Percentiles rank a stretch among this genome's conserved stretches.
These are phyloP conservation scores for Podospora fimiseda DNA, from an alignment of 495 filamentous ascomycete genomes.

Conservation along the genomic window DNA sequence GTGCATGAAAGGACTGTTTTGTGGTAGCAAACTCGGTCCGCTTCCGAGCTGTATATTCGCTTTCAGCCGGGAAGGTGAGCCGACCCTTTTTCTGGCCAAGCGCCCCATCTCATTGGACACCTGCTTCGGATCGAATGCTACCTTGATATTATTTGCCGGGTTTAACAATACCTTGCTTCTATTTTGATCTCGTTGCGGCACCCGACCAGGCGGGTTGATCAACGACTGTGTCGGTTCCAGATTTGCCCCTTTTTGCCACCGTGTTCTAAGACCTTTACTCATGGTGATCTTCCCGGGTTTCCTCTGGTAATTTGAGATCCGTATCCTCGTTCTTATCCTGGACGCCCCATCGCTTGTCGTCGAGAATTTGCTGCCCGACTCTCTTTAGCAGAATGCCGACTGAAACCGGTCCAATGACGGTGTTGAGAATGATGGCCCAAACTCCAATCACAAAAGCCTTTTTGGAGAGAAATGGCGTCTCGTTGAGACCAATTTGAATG, in stretches of 20 bases:
- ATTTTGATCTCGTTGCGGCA: not conserved
- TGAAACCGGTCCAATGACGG: slow-evolving; percentile 61
- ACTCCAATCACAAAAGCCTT: slow-evolving; percentile 57
- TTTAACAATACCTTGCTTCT: no score
- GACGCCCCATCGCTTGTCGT: slow-evolving; percentile 20
- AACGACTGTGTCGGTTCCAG: not conserved
- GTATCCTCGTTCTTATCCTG: slow-evolving; percentile 7
- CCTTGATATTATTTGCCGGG: not conserved
- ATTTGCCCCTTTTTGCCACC: no score
- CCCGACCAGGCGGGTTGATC: not conserved
- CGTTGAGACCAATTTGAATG: slow-evolving; percentile 52
- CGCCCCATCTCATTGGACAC: not conserved
- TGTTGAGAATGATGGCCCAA: slow-evolving; percentile 73
- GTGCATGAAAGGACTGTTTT: not conserved
- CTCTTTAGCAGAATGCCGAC: slow-evolving; percentile 55
- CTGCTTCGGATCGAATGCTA: not conserved
- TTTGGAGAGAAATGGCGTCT: slow-evolving; percentile 19
- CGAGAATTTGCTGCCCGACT: slow-evolving; percentile 20
- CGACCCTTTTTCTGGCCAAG: not conserved
- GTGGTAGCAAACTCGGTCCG: not conserved
- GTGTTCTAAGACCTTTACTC: no score
- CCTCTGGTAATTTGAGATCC: not conserved
- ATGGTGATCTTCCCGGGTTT: not conserved
- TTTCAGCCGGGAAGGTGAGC: not conserved
- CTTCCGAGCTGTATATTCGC: not conserved